Base-by-base conservation (phyloP, 805 yeast genomes). In the Naumovozyma dairenensis region DNA sequence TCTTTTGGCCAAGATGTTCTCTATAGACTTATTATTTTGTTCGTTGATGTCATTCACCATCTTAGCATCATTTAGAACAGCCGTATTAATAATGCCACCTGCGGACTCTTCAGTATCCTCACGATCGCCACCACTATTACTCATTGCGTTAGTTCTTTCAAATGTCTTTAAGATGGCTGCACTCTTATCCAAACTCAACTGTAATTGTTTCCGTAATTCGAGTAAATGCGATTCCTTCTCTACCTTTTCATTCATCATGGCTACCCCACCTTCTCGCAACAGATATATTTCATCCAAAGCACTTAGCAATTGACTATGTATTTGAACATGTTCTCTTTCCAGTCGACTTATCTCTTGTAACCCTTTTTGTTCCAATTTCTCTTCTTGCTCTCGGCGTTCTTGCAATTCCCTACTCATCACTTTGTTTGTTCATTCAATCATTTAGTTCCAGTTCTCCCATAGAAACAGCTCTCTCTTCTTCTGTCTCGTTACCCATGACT, bases 251-350 rank as follows among this genome's bases (percentile, higher is more conserved):
- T 12, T 34, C 10, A 12, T 21, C 14, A 21, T 10, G 15, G n/a
- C 25, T 28, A 32, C 16, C 13, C 16, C 25, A 15, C 29, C 27
- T n/a, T 21, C 28, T 5, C 32, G 25, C 12, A 40, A 21, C 21
- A 53, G 29, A 31, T 50, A 49, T 6, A 67, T 39, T 13, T 49
- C 42, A 35, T 67, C 71, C 17, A 65, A 33, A 0, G 52, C 39
- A 13, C 40, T 30, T 4, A 63, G 38, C 10, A 66, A 41, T 15
- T 56, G 51, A n/a, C 44, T 39, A 36, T 65, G 61, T 0, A 57
- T 40, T 18, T 42, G 34, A 0, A 57, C 61, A 35, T 65, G 63
- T 37, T 41, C 39, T 16, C 45, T 39, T 33, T 54, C 60, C 14
- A 51, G 38, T 8, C 41, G 48, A 12, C 35, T 22, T 7, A 48